Conservation (phyloP, 768 basidiomycete species). For the Kwoniella mangroviensis region DNA sequence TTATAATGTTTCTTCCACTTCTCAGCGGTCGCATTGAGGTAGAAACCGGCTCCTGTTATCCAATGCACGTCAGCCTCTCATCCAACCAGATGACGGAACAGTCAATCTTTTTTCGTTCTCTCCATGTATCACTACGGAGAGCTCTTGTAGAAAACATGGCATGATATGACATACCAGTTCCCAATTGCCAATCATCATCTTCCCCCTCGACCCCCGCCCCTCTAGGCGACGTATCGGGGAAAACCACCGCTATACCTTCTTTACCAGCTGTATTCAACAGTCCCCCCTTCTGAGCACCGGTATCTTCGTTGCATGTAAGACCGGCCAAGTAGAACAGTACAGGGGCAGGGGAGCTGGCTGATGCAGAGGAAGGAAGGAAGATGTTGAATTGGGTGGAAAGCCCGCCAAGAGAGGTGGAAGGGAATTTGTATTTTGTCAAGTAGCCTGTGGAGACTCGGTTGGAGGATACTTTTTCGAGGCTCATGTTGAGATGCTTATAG, state of each 20-base stretch:
- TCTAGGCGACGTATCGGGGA: constrained; percentile 94
- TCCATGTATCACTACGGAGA: constrained; percentile 61
- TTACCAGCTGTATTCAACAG: constrained; percentile 84
- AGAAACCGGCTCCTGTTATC: constrained; percentile 86
- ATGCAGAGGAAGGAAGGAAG: constrained; percentile 74
- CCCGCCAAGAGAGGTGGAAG: constrained; percentile 53
- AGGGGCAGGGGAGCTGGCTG: constrained; percentile 62
- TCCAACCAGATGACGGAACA: background rate
- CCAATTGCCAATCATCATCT: constrained; percentile 79
- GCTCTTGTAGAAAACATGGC: background rate
- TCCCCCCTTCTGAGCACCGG: constrained; percentile 90
- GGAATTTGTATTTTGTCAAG: constrained; percentile 70
- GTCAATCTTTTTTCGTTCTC: constrained; percentile 75
- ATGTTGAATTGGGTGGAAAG: constrained; percentile 77
- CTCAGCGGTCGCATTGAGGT: constrained; percentile 81
- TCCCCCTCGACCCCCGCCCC: constrained; percentile 80
- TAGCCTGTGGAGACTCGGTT: constrained; percentile 82
- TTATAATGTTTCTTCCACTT: constrained; percentile 66
- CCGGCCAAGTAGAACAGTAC: constrained; percentile 88
- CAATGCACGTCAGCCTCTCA: background rate
- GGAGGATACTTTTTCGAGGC: constrained; percentile 71
- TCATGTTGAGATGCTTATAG: constrained; percentile 24
- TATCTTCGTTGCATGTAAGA: constrained; percentile 63
- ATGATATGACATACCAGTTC: constrained; percentile 67
- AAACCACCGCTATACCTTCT: constrained; percentile 85